phyloP scores from a whole-genome alignment of 208 protist species.

The Crithidia bombi region DNA sequence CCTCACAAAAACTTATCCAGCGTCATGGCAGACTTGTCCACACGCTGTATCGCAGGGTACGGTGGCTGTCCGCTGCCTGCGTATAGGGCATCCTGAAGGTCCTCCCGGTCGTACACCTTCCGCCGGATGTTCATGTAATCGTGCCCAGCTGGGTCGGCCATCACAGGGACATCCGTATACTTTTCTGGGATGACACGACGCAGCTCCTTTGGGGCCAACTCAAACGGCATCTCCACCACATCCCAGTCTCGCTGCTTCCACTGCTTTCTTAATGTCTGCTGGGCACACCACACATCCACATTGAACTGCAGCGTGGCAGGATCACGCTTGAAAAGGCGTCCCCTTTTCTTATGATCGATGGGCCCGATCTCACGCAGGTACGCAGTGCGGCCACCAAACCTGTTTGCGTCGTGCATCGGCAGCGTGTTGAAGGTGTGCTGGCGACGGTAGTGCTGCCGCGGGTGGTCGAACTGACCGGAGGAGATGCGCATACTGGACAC shows the following conservation, averaged over 20 bases:
- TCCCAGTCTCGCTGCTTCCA: slow-evolving; percentile 92
- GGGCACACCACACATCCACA: slow-evolving; percentile 89
- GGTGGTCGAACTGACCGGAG: slow-evolving; percentile 78
- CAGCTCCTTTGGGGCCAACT: slow-evolving; percentile 72
- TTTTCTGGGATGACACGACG: slow-evolving; percentile 88
- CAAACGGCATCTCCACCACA: slow-evolving; percentile 87
- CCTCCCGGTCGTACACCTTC: slow-evolving; percentile 85
- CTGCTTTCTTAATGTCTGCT: slow-evolving; percentile 85
- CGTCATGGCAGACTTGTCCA: slow-evolving; percentile 66
- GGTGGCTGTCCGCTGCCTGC: slow-evolving; percentile 35
- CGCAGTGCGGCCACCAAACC: slow-evolving; percentile 83
- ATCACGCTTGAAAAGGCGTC: slow-evolving; percentile 86
- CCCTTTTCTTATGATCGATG: slow-evolving; percentile 72
- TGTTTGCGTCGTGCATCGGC: slow-evolving; percentile 85
- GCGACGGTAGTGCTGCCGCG: slow-evolving; percentile 60
- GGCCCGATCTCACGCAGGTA: slow-evolving; percentile 87
- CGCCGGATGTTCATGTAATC: slow-evolving; percentile 84
- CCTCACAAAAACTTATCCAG: slow-evolving; percentile 79
- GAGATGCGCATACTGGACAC: slow-evolving; percentile 36
- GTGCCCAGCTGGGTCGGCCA: slow-evolving; percentile 52
- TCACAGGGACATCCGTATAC: slow-evolving; percentile 88
- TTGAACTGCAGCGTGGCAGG: slow-evolving; percentile 80
- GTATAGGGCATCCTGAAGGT: slow-evolving; percentile 73
- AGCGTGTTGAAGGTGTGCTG: slow-evolving; percentile 88
- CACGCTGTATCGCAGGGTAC: slow-evolving; percentile 64